These are phyloP conservation scores for Hypsizygus ulmarius DNA, from an alignment of 1,284 basidiomycete genomes.

Conservation along the genomic window DNA sequence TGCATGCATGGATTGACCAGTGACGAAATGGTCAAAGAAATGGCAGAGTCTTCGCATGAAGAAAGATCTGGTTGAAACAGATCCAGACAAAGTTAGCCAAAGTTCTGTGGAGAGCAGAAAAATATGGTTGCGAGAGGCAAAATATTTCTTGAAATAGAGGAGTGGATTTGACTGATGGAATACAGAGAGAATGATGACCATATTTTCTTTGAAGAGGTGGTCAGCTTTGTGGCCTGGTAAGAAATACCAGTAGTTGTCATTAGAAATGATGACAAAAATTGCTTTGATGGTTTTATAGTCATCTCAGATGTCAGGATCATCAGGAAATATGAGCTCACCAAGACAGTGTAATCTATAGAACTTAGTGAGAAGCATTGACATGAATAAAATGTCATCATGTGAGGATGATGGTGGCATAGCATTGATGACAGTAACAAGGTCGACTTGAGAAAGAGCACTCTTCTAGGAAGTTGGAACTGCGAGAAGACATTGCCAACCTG, in stretches of 20 bases:
- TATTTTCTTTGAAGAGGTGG: slow-evolving; percentile 20
- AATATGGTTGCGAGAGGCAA: not conserved
- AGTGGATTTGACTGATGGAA: not conserved
- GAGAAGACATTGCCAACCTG: slow-evolving; percentile 26
- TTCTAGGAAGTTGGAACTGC: slow-evolving; percentile 23
- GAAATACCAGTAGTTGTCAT: slow-evolving; percentile 14
- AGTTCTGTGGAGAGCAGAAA: slow-evolving; percentile 7
- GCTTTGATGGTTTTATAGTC: slow-evolving; percentile 21
- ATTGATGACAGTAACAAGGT: not conserved
- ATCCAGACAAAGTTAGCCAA: slow-evolving; percentile 4
- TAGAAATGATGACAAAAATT: slow-evolving; percentile 9
- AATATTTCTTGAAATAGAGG: not conserved
- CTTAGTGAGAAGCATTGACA: slow-evolving; percentile 21
- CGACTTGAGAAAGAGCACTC: slow-evolving; percentile 19
- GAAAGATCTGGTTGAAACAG: slow-evolving; percentile 1
- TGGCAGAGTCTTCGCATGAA: not conserved
- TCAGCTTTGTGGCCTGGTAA: slow-evolving; percentile 32
- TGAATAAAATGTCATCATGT: slow-evolving; percentile 32
- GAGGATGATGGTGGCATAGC: not conserved
- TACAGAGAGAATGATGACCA: not conserved
- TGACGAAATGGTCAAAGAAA: not conserved
- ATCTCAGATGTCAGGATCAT: slow-evolving; percentile 18
- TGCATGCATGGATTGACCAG: slow-evolving; percentile 7
- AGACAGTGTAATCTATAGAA: slow-evolving; percentile 31
- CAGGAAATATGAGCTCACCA: slow-evolving; percentile 29